Percentiles rank a stretch among this genome's conserved stretches.
Evolutionary conservation across 768 basidiomycete genomes (phyloP).

Genomic region (Lentinula guzmanii): DNA sequence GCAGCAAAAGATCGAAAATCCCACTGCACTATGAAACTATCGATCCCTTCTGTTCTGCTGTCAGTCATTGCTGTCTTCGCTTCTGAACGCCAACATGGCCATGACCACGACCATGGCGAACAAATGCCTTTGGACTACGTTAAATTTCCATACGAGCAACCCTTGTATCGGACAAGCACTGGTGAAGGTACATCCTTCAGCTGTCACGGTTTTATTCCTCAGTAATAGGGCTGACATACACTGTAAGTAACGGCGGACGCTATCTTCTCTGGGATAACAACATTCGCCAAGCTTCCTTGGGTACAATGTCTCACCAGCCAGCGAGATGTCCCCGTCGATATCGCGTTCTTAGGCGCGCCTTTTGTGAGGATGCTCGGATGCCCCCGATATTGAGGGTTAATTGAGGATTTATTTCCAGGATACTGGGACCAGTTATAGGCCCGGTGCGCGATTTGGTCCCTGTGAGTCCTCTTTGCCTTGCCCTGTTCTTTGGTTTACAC

Average conservation of each 20-base stretch:
- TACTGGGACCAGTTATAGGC: conserved; percentile 71
- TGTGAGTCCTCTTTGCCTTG: conserved; percentile 13
- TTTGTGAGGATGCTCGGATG: conserved; percentile 41
- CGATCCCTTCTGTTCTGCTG: conserved; percentile 16
- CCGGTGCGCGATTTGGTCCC: conserved; percentile 83
- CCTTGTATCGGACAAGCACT: conserved; percentile 45
- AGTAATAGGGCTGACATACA: neutral
- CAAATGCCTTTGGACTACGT: conserved; percentile 67
- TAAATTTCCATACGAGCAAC: conserved; percentile 58
- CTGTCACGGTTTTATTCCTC: neutral
- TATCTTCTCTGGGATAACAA: conserved; percentile 76
- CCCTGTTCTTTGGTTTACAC: neutral
- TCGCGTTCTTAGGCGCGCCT: conserved; percentile 78
- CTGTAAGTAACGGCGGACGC: conserved; percentile 63
- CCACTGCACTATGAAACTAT: conserved; percentile 13
- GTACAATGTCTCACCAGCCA: conserved; percentile 69
- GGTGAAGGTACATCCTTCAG: conserved; percentile 38
- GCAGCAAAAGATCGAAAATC: neutral
- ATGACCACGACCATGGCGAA: conserved; percentile 27
- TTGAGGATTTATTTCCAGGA: conserved; percentile 31
- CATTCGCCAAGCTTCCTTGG: conserved; percentile 87
- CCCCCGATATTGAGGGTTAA: neutral
- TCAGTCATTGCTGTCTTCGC: conserved; percentile 17
- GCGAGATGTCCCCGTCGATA: conserved; percentile 56
- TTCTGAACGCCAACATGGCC: conserved; percentile 22